phyloP scores from a whole-genome alignment of 108 stramenopile genomes.

The Stephanodiscus triporus region DNA sequence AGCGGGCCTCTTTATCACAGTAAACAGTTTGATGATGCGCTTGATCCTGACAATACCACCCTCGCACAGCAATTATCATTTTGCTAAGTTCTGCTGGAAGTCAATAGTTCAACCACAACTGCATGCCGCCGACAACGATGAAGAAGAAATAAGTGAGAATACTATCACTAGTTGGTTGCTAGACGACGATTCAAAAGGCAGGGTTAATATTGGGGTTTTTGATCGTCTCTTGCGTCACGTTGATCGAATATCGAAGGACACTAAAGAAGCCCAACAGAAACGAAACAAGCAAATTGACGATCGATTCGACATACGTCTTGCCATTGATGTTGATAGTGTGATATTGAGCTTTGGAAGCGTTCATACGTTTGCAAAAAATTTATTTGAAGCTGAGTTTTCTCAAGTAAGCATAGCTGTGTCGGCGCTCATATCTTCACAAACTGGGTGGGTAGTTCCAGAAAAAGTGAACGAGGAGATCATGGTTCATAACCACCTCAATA shows the following conservation, averaged over 20 bases:
- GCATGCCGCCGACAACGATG: neutral
- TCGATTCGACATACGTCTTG: conserved; percentile 25
- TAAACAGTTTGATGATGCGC: neutral
- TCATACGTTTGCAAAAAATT: conserved; percentile 18
- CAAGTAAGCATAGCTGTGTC: conserved; percentile 20
- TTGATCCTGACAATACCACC: neutral
- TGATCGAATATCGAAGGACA: conserved; percentile 6
- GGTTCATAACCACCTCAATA: neutral
- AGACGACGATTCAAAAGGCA: conserved; percentile 24
- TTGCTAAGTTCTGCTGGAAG: conserved; percentile 49
- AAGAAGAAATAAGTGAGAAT: neutral
- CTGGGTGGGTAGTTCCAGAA: conserved; percentile 18
- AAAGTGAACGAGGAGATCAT: neutral
- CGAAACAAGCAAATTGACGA: neutral
- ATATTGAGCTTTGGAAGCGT: conserved; percentile 33
- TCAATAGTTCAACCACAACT: conserved; percentile 40
- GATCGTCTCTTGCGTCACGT: conserved; percentile 25
- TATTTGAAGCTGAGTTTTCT: conserved; percentile 27
- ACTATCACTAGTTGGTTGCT: conserved; percentile 30
- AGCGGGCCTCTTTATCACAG: neutral
- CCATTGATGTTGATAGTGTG: conserved; percentile 23
- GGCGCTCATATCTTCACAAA: conserved; percentile 24
- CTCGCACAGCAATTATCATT: conserved; percentile 35
- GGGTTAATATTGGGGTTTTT: conserved; percentile 13
- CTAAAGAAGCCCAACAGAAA: conserved; percentile 3